Percentiles rank a stretch among this genome's conserved stretches.
phyloP scores from a whole-genome alignment of 1,139 yeast genomes.

The Hanseniaspora uvarum region DNA sequence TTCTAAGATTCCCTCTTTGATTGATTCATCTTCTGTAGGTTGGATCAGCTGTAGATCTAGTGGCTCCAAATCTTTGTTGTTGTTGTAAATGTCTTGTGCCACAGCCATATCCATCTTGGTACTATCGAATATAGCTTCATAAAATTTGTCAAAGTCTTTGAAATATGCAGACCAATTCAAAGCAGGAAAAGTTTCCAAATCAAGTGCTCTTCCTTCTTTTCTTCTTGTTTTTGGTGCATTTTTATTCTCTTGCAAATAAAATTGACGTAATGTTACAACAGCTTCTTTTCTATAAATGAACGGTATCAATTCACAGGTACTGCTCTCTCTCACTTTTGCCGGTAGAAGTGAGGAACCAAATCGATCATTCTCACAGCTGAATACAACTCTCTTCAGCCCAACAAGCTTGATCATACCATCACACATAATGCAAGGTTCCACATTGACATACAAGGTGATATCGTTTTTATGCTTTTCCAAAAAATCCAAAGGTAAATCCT shows the following conservation, averaged over 20 bases:
- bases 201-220: constrained; percentile 67
- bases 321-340: constrained; percentile 48
- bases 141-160: not conserved
- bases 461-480: constrained; percentile 26
- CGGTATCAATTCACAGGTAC: constrained; percentile 37
- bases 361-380: constrained; percentile 89
- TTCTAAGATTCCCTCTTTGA: not conserved
- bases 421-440: constrained; percentile 98
- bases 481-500: constrained; percentile 28
- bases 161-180: constrained; percentile 35
- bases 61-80: constrained; percentile 3
- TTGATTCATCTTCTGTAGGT: not conserved
- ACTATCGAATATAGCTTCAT: not conserved
- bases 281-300: constrained; percentile 78
- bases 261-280: constrained; percentile 63
- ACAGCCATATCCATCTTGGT: not conserved
- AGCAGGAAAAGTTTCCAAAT: constrained; percentile 52
- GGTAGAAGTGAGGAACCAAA: constrained; percentile 95
- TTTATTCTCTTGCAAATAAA: constrained; percentile 75
- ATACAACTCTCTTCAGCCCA: constrained; percentile 60
- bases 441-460: constrained; percentile 74
- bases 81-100: not conserved
- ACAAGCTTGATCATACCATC: constrained; percentile 83
- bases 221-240: constrained; percentile 61
- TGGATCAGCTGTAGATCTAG: not conserved